Conservation (phyloP, 208 protist species). For the Trypanosomatidae sp. region DNA sequence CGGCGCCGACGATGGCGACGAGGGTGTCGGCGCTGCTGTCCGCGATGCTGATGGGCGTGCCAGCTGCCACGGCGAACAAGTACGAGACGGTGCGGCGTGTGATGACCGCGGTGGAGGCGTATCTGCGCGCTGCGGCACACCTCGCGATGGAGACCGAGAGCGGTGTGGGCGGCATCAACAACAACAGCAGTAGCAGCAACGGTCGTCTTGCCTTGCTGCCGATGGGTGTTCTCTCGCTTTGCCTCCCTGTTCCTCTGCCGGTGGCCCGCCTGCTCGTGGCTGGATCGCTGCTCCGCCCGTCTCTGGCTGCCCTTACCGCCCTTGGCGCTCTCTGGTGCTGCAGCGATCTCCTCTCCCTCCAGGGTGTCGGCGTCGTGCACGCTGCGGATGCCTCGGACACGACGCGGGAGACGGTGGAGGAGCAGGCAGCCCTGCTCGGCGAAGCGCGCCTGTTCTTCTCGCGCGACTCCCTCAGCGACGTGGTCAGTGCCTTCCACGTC, state of each 20-base stretch:
- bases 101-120: constrained; percentile 51
- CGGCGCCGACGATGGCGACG: constrained; percentile 1
- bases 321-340: constrained; percentile 67
- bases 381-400: constrained; percentile 16
- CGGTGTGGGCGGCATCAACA: no score
- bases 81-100: constrained; percentile 66
- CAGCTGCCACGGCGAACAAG: constrained; percentile 46
- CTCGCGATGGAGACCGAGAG: constrained; percentile 18
- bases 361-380: constrained; percentile 9
- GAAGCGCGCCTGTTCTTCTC: constrained; percentile 85
- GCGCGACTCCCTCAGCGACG: constrained; percentile 61
- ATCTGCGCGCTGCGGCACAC: constrained; percentile 54
- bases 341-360: constrained; percentile 50
- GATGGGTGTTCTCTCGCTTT: constrained; percentile 48
- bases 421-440: constrained; percentile 40
- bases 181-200: constrained; percentile 5
- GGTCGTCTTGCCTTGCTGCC: constrained; percentile 34
- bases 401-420: constrained; percentile 13
- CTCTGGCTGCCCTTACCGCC: constrained; percentile 50
- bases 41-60: constrained; percentile 46
- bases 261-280: constrained; percentile 58
- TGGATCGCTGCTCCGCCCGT: constrained; percentile 38
- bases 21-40: constrained; percentile 34
- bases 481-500: constrained; percentile 63
- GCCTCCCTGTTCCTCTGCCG: constrained; percentile 42